A percentile compares a stretch with the other conserved stretches of the same genome.
These are phyloP conservation scores for Poa pratensis DNA, from an alignment of 176 grass and related monocot genomes.

Conservation along the genomic window DNA sequence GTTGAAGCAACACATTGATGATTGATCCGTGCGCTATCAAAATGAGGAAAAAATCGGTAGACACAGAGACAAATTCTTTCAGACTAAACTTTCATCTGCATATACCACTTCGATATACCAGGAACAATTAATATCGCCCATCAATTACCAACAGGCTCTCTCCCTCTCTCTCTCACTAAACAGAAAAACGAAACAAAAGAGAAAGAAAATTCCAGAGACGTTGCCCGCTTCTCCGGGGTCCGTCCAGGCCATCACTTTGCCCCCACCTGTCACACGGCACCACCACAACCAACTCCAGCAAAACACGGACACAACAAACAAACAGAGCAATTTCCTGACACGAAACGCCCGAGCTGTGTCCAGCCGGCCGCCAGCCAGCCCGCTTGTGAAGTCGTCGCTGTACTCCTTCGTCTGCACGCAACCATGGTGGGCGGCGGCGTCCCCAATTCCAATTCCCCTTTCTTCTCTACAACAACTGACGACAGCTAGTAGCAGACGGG, in stretches of 20 bases:
- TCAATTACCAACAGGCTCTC: neutral
- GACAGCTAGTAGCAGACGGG: slow-evolving; percentile 42
- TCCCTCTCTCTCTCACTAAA: slow-evolving; percentile 9
- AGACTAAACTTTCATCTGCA: slow-evolving; percentile 17
- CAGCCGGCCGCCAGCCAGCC: neutral
- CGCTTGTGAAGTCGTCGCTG: neutral
- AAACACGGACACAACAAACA: neutral
- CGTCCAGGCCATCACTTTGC: neutral
- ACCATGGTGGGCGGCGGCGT: neutral
- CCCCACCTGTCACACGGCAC: slow-evolving; percentile 11
- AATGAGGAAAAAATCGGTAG: neutral
- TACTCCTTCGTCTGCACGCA: slow-evolving; percentile 23
- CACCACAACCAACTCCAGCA: neutral
- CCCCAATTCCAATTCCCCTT: neutral
- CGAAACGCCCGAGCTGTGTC: neutral
- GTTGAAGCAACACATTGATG: too few relatives aligned
- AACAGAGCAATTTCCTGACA: neutral
- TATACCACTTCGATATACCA: slow-evolving; percentile 63
- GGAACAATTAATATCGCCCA: slow-evolving; percentile 33
- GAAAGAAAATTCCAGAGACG: neutral
- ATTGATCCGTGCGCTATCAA: too few relatives aligned
- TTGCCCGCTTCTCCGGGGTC: neutral
- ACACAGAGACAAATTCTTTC: neutral
- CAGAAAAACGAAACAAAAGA: neutral
- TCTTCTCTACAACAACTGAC: neutral